phyloP scores from a whole-genome alignment of 2,329 filamentous ascomycete genomes.

The Allantophomopsis cytisporea region DNA sequence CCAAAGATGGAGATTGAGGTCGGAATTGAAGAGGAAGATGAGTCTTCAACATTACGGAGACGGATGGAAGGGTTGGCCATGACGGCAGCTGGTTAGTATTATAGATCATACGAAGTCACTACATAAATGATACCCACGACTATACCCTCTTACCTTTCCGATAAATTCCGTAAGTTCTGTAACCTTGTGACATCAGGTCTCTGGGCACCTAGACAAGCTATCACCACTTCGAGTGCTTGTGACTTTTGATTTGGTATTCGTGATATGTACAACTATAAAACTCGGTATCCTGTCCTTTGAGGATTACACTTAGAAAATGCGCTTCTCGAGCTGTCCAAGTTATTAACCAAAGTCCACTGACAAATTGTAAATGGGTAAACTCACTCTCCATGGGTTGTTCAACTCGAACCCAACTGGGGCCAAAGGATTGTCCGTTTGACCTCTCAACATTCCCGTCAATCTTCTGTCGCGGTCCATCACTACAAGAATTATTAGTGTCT shows the following conservation, averaged over 20 bases:
- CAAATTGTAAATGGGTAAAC: conserved; percentile 3
- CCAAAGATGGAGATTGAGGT: conserved; percentile 41
- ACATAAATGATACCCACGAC: too few species aligned
- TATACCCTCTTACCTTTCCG: too few species aligned
- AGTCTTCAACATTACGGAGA: conserved; percentile 33
- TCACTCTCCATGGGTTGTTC: conserved; percentile 26
- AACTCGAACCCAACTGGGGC: conserved; percentile 24
- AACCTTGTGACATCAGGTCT: too few species aligned
- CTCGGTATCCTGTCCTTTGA: too few species aligned
- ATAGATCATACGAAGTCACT: too few species aligned
- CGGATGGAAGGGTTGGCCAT: conserved; percentile 30
- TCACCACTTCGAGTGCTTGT: too few species aligned
- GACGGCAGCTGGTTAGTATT: background rate
- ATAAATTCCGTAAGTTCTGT: too few species aligned
- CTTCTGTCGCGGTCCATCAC: conserved; percentile 28
- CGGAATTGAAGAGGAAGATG: conserved; percentile 27
- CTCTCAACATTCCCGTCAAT: conserved; percentile 23
- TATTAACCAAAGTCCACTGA: background rate
- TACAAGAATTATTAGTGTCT: conserved; percentile 10
- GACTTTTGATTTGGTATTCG: too few species aligned
- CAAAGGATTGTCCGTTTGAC: conserved; percentile 21
- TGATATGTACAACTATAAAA: too few species aligned
- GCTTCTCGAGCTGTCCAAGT: conserved; percentile 14
- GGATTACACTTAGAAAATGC: conserved; percentile 9
- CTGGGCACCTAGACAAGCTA: too few species aligned